Evolutionary conservation across 225 moss, liverwort and hornwort genomes (phyloP), one percentile per base, ranked within the genome.

Genomic region (Physcomitrellopsis africana): DNA sequence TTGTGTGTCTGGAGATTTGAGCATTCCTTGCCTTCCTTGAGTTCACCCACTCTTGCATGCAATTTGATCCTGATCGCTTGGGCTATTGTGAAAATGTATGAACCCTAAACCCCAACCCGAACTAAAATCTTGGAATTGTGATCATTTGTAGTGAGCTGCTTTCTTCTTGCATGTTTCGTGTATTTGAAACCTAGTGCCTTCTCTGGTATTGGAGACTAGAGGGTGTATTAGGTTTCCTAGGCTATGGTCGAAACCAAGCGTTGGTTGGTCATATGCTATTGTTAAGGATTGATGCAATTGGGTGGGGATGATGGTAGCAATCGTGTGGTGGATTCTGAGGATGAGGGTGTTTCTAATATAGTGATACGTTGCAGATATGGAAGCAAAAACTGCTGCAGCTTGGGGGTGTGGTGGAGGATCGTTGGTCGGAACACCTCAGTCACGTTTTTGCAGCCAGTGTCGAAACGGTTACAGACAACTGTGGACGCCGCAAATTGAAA

Each of bases 351-450:
- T 59, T 51, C 68, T 51, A 23, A 12, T 48, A 52, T 59, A 7
- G 59, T 80, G 51, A 29, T 17, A 49, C 65, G 53, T 26, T 81
- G 11, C 77, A 95, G 97, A 79, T 99, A 62, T 99, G 99, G 99
- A 99, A 87, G 66, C 70, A 89, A 52, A 87, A 82, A 66, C 76
- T 89, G 18, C 77, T 70, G 69, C 83, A 87, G 65, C 52, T 78
- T 60, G 86, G 87, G 60, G 89, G 84, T 29, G 78, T 63, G 49
- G 56, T 92, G 26, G 83, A 74, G 54, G 76, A 83, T 12, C 89
- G 82, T 60, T 76, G 80, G 26, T 85, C 85, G 1, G 72, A 76
- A 37, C 44, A 55, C 15, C 77, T 89, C 11, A 87, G 78, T 37
- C 87, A 89, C 61, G 65, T 87, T 11, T 92, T 89, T 65, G 92